phyloP scores from a whole-genome alignment of 305 asterid genomes.

The Fraxinus baroniana region DNA sequence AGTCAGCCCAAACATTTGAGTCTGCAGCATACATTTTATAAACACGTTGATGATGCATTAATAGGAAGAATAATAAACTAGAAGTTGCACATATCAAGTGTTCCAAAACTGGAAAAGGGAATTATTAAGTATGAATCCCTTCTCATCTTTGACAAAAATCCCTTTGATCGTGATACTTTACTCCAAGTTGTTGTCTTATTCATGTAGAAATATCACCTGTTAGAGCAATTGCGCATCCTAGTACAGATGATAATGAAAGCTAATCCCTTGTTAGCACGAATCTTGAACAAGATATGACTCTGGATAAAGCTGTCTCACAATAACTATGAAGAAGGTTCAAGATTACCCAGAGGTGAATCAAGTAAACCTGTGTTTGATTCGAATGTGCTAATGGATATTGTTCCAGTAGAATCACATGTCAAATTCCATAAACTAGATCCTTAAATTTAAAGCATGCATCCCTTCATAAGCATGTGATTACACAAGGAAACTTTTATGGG shows the following conservation, averaged over 20 bases:
- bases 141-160: background rate
- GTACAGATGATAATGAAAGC: no score
- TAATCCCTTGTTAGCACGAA: no score
- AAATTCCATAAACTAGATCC: no score
- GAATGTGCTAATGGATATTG: no score
- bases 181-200: background rate
- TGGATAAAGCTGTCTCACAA: no score
- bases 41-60: background rate
- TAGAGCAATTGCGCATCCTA: background rate
- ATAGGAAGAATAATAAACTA: background rate
- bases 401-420: no score
- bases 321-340: no score
- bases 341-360: no score
- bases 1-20: background rate
- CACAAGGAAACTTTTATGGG: background rate
- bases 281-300: no score
- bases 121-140: background rate
- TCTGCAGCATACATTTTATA: background rate
- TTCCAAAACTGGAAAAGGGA: background rate
- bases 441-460: no score
- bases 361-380: no score
- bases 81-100: background rate
- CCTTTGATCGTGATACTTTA: background rate
- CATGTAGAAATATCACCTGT: background rate
- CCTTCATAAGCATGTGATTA: background rate